These are phyloP conservation scores for Nigrospora oryzae DNA, from an alignment of 2,329 filamentous ascomycete species.

Conservation along the genomic window DNA sequence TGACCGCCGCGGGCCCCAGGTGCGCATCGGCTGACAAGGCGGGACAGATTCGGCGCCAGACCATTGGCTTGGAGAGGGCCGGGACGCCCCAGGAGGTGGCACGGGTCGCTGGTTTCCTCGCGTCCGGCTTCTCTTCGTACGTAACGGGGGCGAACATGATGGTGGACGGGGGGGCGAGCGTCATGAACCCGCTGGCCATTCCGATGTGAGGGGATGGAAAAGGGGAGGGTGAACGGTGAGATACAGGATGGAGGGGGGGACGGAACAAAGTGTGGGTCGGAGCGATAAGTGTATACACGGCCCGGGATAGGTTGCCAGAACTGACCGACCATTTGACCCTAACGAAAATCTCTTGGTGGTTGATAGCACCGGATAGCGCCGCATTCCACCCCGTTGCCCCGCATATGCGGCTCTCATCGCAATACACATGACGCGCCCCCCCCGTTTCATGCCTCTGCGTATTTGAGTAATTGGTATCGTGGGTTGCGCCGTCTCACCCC, in stretches of 20 bases:
- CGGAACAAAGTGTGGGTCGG: no score
- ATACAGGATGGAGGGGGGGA: no score
- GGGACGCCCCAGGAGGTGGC: constrained; percentile 51
- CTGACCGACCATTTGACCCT: no score
- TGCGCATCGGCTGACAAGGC: not conserved
- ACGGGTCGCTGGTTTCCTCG: constrained; percentile 52
- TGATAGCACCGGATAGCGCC: not conserved
- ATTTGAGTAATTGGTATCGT: no score
- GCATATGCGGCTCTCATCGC: no score
- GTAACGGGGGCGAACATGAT: constrained; percentile 54
- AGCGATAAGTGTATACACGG: no score
- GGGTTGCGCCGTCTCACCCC: no score
- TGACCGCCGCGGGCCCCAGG: constrained; percentile 7
- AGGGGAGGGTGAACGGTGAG: no score
- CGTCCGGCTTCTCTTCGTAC: constrained; percentile 54
- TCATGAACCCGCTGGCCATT: constrained; percentile 31
- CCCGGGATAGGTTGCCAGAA: no score
- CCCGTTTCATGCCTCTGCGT: no score
- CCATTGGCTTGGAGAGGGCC: constrained; percentile 49
- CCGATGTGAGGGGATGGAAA: not conserved
- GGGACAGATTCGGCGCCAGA: constrained; percentile 25
- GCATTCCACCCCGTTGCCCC: not conserved
- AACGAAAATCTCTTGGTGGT: no score
- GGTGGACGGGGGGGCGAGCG: constrained; percentile 49
- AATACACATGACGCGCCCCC: no score